Evolutionary conservation across 2,329 filamentous ascomycete species (phyloP).

Genomic region (Zalaria sp.): DNA sequence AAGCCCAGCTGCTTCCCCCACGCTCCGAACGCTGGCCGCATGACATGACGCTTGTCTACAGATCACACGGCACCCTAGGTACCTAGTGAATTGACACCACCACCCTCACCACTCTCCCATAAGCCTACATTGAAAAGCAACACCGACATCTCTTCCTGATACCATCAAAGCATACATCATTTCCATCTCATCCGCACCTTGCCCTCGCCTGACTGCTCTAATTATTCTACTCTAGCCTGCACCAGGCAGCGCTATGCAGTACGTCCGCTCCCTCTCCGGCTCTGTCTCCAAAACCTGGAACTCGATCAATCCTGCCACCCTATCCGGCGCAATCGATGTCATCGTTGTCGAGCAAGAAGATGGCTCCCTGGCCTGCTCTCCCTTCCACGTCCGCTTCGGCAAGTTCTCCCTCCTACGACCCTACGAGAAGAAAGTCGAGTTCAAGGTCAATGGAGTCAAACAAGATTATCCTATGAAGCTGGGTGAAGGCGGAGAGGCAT

Average conservation of each 20-base stretch:
- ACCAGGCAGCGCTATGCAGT: slow-evolving; percentile 57
- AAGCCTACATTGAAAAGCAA: too few species aligned
- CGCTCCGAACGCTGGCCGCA: too few species aligned
- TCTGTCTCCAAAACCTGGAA: slow-evolving; percentile 99
- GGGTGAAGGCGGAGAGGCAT: slow-evolving; percentile 91
- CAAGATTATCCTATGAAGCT: slow-evolving; percentile 97
- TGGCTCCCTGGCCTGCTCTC: slow-evolving; percentile 75
- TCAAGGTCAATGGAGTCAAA: slow-evolving; percentile 82
- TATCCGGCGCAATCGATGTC: slow-evolving; percentile 96
- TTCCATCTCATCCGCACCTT: too few species aligned
- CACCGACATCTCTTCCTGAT: too few species aligned
- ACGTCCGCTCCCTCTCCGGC: slow-evolving; percentile 89
- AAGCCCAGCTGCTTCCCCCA: too few species aligned
- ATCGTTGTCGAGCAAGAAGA: slow-evolving; percentile 96
- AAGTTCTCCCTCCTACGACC: slow-evolving; percentile 94
- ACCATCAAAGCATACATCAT: too few species aligned
- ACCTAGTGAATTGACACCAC: too few species aligned
- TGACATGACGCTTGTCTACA: too few species aligned
- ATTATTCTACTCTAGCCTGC: background rate
- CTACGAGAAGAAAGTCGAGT: slow-evolving; percentile 98
- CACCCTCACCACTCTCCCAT: too few species aligned
- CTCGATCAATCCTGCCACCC: slow-evolving; percentile 93
- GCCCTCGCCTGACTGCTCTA: background rate
- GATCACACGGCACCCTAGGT: too few species aligned
- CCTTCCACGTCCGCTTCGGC: slow-evolving; percentile 96